A percentile compares a stretch with the other conserved stretches of the same genome.
These are phyloP conservation scores for Salix koriyanagi DNA, from an alignment of 345 rosid genomes.

Conservation along the genomic window DNA sequence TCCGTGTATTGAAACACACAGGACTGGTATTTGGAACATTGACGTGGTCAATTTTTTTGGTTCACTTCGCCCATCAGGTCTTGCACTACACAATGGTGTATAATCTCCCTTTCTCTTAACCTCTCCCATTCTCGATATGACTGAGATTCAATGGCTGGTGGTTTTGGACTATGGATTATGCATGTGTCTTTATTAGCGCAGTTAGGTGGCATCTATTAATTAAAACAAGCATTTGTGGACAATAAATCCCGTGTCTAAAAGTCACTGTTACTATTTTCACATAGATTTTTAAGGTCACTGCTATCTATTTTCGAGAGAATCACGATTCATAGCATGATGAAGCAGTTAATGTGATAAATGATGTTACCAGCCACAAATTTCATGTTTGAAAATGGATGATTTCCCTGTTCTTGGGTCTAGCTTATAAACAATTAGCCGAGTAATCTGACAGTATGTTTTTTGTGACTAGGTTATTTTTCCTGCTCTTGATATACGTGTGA, in stretches of 20 bases:
- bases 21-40: background rate
- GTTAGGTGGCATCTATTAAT: background rate
- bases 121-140: background rate
- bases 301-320: background rate
- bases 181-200: background rate
- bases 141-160: background rate
- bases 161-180: background rate
- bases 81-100: background rate
- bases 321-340: background rate
- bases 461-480: slow-evolving; percentile 67
- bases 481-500: slow-evolving; percentile 83
- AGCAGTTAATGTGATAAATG: background rate
- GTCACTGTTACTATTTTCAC: background rate
- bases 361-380: background rate
- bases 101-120: background rate
- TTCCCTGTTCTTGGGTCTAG: background rate
- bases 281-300: background rate
- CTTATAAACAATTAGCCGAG: background rate
- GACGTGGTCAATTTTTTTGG: background rate
- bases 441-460: slow-evolving; percentile 6
- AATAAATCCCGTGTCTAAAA: background rate
- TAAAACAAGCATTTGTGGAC: background rate
- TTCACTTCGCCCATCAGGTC: background rate
- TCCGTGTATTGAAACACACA: background rate
- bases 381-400: background rate